Percentiles rank a stretch among this genome's conserved stretches.
Conservation (phyloP, 768 basidiomycete genomes). For the Exsudoporus frostii region DNA sequence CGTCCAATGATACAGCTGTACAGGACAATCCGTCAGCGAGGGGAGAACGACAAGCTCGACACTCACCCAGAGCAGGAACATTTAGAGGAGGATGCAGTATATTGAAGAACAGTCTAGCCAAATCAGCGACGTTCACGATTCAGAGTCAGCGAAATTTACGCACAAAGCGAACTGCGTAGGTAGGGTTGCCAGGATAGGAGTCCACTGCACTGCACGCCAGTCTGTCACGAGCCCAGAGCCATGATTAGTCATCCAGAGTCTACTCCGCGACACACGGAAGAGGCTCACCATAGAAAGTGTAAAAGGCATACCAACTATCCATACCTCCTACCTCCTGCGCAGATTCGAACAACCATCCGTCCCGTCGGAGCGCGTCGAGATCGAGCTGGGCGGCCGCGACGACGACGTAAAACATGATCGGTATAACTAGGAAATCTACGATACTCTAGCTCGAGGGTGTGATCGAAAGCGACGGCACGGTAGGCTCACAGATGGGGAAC, state of each 20-base stretch:
- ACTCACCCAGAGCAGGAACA: conserved; percentile 79
- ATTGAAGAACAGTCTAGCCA: conserved; percentile 73
- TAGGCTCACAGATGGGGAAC: conserved; percentile 76
- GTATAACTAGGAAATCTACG: conserved; percentile 77
- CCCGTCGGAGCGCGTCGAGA: conserved; percentile 52
- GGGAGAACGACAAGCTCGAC: neutral
- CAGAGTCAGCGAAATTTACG: conserved; percentile 28
- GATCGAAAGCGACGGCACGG: neutral
- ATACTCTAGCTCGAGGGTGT: neutral
- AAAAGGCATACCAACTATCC: conserved; percentile 79
- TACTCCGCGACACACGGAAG: neutral
- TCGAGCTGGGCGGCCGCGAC: conserved; percentile 61
- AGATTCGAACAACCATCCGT: conserved; percentile 84
- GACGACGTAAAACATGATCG: conserved; percentile 79
- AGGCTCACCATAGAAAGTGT: conserved; percentile 66
- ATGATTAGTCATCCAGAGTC: neutral
- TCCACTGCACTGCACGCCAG: conserved; percentile 54
- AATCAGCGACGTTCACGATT: conserved; percentile 13
- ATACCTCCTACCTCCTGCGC: conserved; percentile 33
- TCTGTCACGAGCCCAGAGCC: conserved; percentile 34
- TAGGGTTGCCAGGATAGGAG: conserved; percentile 73
- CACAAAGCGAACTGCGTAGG: conserved; percentile 93
- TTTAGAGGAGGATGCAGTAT: conserved; percentile 83
- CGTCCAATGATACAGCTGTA: conserved; percentile 80
- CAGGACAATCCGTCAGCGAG: neutral